A percentile compares a stretch with the other conserved stretches of the same genome.
phyloP scores from a whole-genome alignment of 2,329 filamentous ascomycete genomes.

The Aspergillus costaricaensis region DNA sequence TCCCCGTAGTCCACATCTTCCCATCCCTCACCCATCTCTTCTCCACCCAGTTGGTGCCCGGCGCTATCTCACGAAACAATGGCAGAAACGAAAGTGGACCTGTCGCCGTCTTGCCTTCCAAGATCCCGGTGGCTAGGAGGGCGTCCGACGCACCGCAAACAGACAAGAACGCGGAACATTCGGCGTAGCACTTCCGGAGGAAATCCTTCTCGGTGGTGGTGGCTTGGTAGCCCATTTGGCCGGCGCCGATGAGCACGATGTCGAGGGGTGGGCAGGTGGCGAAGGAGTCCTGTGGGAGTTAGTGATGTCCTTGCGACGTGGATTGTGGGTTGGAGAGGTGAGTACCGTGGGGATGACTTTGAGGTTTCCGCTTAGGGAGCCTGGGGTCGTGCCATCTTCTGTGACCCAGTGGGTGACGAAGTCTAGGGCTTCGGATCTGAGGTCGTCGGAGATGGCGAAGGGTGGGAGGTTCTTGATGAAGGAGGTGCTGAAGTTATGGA shows the following conservation, averaged over 20 bases:
- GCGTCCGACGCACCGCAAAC: not conserved
- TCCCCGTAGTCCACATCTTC: slow-evolving; percentile 8
- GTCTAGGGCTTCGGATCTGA: not conserved
- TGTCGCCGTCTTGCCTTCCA: not conserved
- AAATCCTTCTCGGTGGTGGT: not conserved
- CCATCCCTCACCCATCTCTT: slow-evolving; percentile 7
- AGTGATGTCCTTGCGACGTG: not conserved
- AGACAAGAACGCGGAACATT: not conserved
- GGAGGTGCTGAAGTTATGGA: not conserved
- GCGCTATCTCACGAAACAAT: not conserved
- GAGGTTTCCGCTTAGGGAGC: not conserved
- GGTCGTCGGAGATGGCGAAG: not conserved
- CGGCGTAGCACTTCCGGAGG: not conserved
- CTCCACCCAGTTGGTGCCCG: not conserved
- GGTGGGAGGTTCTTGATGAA: not conserved
- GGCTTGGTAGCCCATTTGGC: not conserved
- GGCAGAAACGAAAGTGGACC: not conserved
- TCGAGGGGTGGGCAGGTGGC: not conserved
- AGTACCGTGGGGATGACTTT: not conserved
- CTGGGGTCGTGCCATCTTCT: not conserved
- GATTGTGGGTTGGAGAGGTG: fast-evolving
- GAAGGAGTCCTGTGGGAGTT: slow-evolving; percentile 1
- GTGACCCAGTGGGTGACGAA: slow-evolving; percentile 5
- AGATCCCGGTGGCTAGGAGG: not conserved
- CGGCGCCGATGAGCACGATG: not conserved